Percentiles rank a stretch among this genome's conserved stretches.
Evolutionary conservation across 1,284 basidiomycete species (phyloP).

Genomic region (Fistulina hepatica): DNA sequence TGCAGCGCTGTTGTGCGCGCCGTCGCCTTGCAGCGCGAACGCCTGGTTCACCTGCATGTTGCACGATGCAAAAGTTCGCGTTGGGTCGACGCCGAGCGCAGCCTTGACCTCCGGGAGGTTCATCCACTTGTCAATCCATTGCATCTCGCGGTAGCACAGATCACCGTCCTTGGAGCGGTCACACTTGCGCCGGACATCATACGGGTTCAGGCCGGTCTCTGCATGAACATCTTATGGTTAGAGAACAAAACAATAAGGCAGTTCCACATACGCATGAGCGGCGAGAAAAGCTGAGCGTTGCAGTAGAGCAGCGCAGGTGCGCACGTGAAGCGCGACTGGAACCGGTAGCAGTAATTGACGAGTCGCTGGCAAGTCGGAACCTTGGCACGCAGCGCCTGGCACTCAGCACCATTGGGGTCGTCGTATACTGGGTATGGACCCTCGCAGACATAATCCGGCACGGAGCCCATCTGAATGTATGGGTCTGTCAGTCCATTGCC

Average conservation of each 20-base stretch:
- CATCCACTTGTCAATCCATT: slow-evolving; percentile 73
- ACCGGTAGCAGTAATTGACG: slow-evolving; percentile 53
- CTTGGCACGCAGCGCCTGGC: slow-evolving; percentile 50
- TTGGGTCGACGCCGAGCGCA: slow-evolving; percentile 61
- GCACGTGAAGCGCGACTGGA: slow-evolving; percentile 46
- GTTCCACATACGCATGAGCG: slow-evolving; percentile 44
- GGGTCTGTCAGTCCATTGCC: slow-evolving; percentile 80
- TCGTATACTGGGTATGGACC: slow-evolving; percentile 66
- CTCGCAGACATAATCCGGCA: slow-evolving; percentile 77
- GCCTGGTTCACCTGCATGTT: slow-evolving; percentile 57
- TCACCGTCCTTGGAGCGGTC: slow-evolving; percentile 62
- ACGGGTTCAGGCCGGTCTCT: slow-evolving; percentile 64
- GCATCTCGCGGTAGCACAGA: slow-evolving; percentile 69
- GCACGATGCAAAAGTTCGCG: slow-evolving; percentile 54
- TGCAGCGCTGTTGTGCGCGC: slow-evolving; percentile 62
- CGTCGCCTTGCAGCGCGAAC: slow-evolving; percentile 67
- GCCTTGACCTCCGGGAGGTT: slow-evolving; percentile 62
- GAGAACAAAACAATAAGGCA: background rate
- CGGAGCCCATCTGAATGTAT: slow-evolving; percentile 57
- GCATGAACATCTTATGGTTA: slow-evolving; percentile 1
- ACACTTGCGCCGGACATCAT: slow-evolving; percentile 78
- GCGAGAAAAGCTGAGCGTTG: slow-evolving; percentile 43
- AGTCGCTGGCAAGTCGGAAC: slow-evolving; percentile 63
- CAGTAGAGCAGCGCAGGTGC: slow-evolving; percentile 55
- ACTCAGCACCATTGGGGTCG: slow-evolving; percentile 59